Evolutionary conservation across 192 early-diverging fungal genomes (phyloP), one percentile per base, ranked within the genome.

Genomic region (Coemansia interrupta): DNA sequence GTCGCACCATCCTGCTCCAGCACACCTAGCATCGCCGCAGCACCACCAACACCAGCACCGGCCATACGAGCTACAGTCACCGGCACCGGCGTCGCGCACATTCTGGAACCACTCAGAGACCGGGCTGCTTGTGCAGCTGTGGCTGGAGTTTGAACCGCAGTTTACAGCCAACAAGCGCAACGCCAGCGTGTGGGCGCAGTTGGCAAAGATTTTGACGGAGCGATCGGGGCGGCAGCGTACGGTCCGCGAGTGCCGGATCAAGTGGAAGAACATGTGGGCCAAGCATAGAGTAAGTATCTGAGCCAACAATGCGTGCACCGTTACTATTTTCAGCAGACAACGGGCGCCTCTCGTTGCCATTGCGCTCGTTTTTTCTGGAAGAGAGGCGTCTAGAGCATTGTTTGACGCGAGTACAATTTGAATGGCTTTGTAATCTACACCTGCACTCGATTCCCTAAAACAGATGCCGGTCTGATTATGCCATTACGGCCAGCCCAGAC

Each of bases 261-360:
- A 78, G 45, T 78, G 75, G 75, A 78, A 78, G 60, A 78, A 78
- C 60, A 78, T 78, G 75, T 78, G 75, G 75, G 75, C 75, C 20
- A 78, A 78, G 53, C 75, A 78, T 56, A 68, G 75, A 61, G 75
- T 78, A 72, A 68, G 74, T 64, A 5, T n/a, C 32, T 36, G 10
- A 2, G n/a, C 47, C 11, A 49, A 49, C 47, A 49, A 49, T 49
- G 23, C 24, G 6, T 1, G 32, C 32, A 11, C 6, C 32, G 5
- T 36, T 7, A 36, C 32, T 36, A 3, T 36, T 36, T 36, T 36
- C 32, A 36, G 32, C 32, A 11, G 9, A 19, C 32, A 36, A 36
- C 32, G 32, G 9, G 32, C 32, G 32, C 32, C 32, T 36, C 32
- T 36, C 32, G 32, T 36, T 36, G 32, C 13, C 47, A 49, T 49